Percentiles rank a stretch among this genome's conserved stretches.
phyloP scores from a whole-genome alignment of 352 stramenopile genomes.

The Pythium volutum region DNA sequence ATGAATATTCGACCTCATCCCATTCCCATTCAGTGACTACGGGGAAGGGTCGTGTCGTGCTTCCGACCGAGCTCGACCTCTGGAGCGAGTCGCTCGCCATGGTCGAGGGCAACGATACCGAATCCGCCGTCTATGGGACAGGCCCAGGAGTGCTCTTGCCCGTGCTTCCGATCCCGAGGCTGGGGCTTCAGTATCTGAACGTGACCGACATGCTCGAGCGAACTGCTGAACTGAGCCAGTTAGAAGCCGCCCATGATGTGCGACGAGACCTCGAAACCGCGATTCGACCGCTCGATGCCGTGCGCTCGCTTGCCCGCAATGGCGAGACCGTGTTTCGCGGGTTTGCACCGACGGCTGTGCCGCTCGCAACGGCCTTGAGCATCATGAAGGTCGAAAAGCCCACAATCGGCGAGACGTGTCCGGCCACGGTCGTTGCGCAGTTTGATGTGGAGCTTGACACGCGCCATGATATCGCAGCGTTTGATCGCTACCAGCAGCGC shows the following conservation, averaged over 20 bases:
- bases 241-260: conserved; percentile 89
- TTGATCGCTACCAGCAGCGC: conserved; percentile 89
- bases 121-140: conserved; percentile 35
- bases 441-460: conserved; percentile 84
- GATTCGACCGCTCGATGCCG: conserved; percentile 69
- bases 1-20: conserved; percentile 40
- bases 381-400: conserved; percentile 89
- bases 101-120: conserved; percentile 7
- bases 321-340: conserved; percentile 60
- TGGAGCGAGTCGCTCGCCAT: conserved; percentile 61
- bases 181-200: conserved; percentile 95
- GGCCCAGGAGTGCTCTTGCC: conserved; percentile 38
- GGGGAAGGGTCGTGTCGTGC: conserved; percentile 12
- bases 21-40: background rate
- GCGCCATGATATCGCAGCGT: conserved; percentile 46
- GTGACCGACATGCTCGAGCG: conserved; percentile 93
- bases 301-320: conserved; percentile 35
- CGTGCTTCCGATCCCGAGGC: conserved; percentile 89
- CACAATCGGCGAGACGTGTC: conserved; percentile 82
- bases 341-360: conserved; percentile 40
- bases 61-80: conserved; percentile 88
- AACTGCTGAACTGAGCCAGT: conserved; percentile 88
- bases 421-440: conserved; percentile 81
- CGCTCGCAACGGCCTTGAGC: conserved; percentile 35
- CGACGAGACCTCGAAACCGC: conserved; percentile 83